Evolutionary conservation across 2,329 filamentous ascomycete genomes (phyloP).

Genomic region (Dothideomycetes sp.): DNA sequence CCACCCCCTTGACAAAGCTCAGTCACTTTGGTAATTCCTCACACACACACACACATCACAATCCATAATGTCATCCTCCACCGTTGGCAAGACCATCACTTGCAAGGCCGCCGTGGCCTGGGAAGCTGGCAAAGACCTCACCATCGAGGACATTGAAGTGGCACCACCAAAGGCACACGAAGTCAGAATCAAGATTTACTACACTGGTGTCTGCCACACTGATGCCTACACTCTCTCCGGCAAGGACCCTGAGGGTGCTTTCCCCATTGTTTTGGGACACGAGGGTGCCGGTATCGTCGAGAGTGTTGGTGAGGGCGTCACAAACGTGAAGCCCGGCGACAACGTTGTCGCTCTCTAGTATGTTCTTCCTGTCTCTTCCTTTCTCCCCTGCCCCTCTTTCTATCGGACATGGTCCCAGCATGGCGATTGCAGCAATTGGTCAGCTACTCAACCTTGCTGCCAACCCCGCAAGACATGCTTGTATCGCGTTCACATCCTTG

Average conservation of each 20-base stretch:
- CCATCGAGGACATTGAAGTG: slow-evolving; percentile 87
- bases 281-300: slow-evolving; percentile 88
- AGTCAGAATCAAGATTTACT: slow-evolving; percentile 92
- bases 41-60: slow-evolving; percentile 7
- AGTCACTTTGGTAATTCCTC: too few relatives aligned
- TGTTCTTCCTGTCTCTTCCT: slow-evolving; percentile 18
- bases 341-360: slow-evolving; percentile 84
- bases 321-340: slow-evolving; percentile 86
- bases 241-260: slow-evolving; percentile 93
- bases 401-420: too few relatives aligned
- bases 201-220: slow-evolving; percentile 99
- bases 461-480: too few relatives aligned
- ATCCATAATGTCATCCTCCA: slow-evolving; percentile 39
- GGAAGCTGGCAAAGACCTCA: slow-evolving; percentile 85
- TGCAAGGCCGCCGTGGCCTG: slow-evolving; percentile 89
- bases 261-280: slow-evolving; percentile 80
- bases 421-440: too few relatives aligned
- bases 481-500: too few relatives aligned
- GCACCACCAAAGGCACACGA: slow-evolving; percentile 80
- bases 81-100: slow-evolving; percentile 71
- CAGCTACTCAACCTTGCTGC: too few relatives aligned
- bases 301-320: slow-evolving; percentile 89
- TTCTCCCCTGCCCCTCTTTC: slow-evolving; percentile 3
- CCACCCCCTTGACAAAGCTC: background rate
- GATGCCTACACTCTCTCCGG: slow-evolving; percentile 92